A percentile compares a stretch with the other conserved stretches of the same genome.
Conservation (phyloP, 371 early-diverging fungal species). For the Chytridiales sp. region DNA sequence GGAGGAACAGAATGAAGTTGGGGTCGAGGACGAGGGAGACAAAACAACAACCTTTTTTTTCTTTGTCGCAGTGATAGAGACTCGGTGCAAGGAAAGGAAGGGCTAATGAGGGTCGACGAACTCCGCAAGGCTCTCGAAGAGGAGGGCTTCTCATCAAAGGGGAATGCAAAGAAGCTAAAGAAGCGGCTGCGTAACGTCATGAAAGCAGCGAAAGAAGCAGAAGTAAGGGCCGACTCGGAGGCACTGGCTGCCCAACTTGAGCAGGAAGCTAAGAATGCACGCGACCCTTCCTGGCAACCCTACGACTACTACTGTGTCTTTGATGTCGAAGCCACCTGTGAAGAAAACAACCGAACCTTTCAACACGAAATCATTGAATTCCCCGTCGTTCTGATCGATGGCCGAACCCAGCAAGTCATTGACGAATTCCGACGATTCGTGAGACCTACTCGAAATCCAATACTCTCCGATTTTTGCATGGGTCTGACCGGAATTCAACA, state of each 20-base stretch:
- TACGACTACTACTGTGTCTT: conserved; percentile 56
- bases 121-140: conserved; percentile 48
- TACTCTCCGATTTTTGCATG: conserved; percentile 68
- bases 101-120: too few relatives aligned
- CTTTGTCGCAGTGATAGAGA: too few relatives aligned
- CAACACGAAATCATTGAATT: conserved; percentile 85
- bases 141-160: conserved; percentile 53
- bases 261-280: too few relatives aligned
- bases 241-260: neutral
- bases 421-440: conserved; percentile 75
- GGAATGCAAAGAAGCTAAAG: conserved; percentile 52
- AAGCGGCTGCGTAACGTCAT: conserved; percentile 43
- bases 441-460: conserved; percentile 64
- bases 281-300: conserved; percentile 18
- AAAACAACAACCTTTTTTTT: too few relatives aligned
- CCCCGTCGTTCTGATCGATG: conserved; percentile 70
- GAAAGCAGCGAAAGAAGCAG: conserved; percentile 5
- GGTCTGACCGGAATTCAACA: conserved; percentile 69
- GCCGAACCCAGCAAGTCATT: conserved; percentile 33
- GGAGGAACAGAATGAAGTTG: too few relatives aligned
- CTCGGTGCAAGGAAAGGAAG: too few relatives aligned
- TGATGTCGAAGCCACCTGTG: conserved; percentile 82
- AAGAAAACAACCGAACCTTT: conserved; percentile 51
- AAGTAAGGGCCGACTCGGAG: neutral
- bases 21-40: too few relatives aligned